Evolutionary conservation across 176 grass and related monocot species (phyloP), one percentile per base, ranked within the genome.

Genomic region (Pontederia paniculata): DNA sequence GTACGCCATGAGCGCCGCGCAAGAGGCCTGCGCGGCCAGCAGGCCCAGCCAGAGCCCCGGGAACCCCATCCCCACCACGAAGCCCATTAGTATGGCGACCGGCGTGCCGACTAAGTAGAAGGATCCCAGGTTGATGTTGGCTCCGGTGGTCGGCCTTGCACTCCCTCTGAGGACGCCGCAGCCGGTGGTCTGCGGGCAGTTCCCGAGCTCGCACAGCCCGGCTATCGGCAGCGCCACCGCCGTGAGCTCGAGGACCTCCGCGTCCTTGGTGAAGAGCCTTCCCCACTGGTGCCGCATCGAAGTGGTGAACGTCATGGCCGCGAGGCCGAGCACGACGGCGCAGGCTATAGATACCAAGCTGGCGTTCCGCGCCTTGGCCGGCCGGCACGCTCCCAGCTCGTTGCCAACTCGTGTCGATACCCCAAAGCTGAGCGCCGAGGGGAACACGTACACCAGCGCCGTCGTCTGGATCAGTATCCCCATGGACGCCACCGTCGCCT

Each of bases 31-130:
- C 37, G 93, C 93, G 0, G 93, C 86, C 0, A 98, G 86, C 25
- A 98, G 84, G 10, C 93, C 93, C 17, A 98, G 60, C 93, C 93
- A 98, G 17, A 98, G 80, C 0, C 93, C 93, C 6, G 83, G 67
- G 69, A 98, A 90, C 13, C 93, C 93, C 19, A 98, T 88, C 22
- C 78, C 57, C 4, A 65, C 71, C 3, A 73, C 73, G 63, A 98
- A 98, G 15, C 74, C 76, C 47, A 91, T 57, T 6, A 79, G 66
- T 50, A 98, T 23, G 12, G 86, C 93, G 13, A 98, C 93, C n/a
- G 93, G 93, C 93, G 88, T 91, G 8, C 93, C 93, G 4, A 98
- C 83, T 8, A 98, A 77, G 80, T 98, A 98, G 81, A 98, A 98
- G 13, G 93, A 91, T 0, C 77, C 93, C 5, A 98, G 74, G 45